These are phyloP conservation scores for Colletotrichum chrysophilum DNA, from an alignment of 2,329 filamentous ascomycete species.

Conservation along the genomic window DNA sequence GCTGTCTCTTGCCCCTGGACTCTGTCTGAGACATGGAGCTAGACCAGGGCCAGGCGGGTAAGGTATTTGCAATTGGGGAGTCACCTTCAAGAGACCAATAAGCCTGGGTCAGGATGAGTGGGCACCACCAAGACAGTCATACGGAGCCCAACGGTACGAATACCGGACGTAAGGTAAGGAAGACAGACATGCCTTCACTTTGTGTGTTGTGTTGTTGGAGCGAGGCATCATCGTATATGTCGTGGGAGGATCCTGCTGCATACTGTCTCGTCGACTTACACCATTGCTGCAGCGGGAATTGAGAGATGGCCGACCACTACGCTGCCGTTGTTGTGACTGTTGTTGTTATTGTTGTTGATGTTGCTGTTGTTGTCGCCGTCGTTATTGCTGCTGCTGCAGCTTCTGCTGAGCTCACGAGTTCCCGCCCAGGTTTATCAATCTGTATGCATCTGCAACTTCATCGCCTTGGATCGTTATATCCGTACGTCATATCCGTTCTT, in stretches of 20 bases:
- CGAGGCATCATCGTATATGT: not conserved
- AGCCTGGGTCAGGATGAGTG: not conserved
- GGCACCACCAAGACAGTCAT: not conserved
- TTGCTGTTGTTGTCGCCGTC: not conserved
- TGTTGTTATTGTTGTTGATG: not conserved
- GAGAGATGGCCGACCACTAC: not conserved
- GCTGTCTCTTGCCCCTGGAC: constrained; percentile 3
- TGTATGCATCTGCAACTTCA: not conserved
- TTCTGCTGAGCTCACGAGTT: not conserved
- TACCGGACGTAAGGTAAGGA: not conserved
- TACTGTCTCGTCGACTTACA: not conserved
- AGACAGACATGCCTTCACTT: not conserved
- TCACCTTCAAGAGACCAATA: not conserved
- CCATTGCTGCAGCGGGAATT: not conserved
- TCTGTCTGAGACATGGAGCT: constrained; percentile 5
- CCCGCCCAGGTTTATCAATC: not conserved
- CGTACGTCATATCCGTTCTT: constrained; percentile 6
- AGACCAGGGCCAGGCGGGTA: constrained; percentile 7
- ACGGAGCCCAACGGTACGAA: not conserved
- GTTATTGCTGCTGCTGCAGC: not conserved
- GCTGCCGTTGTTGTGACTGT: not conserved
- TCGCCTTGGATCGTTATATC: not conserved
- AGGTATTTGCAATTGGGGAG: constrained; percentile 8
- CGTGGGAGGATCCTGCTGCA: not conserved
- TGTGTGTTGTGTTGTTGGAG: not conserved